Conservation (phyloP, 768 basidiomycete genomes). For the Hypholoma sublateritium region DNA sequence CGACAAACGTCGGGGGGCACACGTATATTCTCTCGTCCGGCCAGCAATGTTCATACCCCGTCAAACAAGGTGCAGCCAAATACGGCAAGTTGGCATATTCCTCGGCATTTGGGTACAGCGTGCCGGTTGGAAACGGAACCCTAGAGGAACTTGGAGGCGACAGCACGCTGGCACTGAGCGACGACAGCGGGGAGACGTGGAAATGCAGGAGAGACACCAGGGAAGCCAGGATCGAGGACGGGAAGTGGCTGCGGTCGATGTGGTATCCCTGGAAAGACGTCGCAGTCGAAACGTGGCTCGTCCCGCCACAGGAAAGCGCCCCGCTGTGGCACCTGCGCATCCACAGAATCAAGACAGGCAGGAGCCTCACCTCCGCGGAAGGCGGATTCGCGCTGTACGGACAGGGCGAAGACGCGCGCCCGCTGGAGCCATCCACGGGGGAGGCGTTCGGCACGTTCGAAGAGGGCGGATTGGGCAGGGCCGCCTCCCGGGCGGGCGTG, state of each 20-base stretch:
- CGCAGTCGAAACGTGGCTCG: constrained; percentile 71
- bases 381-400: constrained; percentile 74
- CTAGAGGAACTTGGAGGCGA: constrained; percentile 75
- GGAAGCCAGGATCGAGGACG: constrained; percentile 55
- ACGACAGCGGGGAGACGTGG: constrained; percentile 73
- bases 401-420: constrained; percentile 59
- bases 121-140: constrained; percentile 64
- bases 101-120: constrained; percentile 75
- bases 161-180: constrained; percentile 67
- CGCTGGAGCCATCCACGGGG: constrained; percentile 47
- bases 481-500: constrained; percentile 59
- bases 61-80: constrained; percentile 77
- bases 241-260: constrained; percentile 59
- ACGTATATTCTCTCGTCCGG: constrained; percentile 74
- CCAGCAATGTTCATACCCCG: constrained; percentile 77
- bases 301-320: constrained; percentile 56
- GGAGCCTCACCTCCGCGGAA: constrained; percentile 59
- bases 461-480: constrained; percentile 46
- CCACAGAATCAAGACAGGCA: constrained; percentile 56
- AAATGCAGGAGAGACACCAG: constrained; percentile 62
- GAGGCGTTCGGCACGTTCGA: constrained; percentile 51
- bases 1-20: constrained; percentile 61
- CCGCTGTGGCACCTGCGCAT: constrained; percentile 72
- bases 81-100: constrained; percentile 80
- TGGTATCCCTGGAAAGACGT: constrained; percentile 80